These are phyloP conservation scores for Ascoidea tarda DNA, from an alignment of 805 yeast species.

Conservation along the genomic window DNA sequence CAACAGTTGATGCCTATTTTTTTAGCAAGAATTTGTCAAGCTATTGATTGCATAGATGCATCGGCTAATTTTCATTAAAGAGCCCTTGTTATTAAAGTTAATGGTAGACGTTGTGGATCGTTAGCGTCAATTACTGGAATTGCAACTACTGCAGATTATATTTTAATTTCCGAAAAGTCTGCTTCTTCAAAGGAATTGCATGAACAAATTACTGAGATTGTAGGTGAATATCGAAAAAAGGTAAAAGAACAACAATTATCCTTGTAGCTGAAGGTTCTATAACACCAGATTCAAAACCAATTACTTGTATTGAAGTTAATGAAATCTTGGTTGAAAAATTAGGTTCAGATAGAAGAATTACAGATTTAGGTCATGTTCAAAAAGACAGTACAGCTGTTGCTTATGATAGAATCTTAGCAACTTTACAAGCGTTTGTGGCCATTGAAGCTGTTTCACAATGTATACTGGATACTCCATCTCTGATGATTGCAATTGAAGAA, in stretches of 20 bases:
- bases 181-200: constrained; percentile 66
- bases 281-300: constrained; percentile 65
- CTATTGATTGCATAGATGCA: constrained; percentile 93
- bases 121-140: constrained; percentile 94
- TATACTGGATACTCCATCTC: constrained; percentile 87
- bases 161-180: constrained; percentile 91
- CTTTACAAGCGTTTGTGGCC: constrained; percentile 96
- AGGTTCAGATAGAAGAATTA: constrained; percentile 89
- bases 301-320: constrained; percentile 68
- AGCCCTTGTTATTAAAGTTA: constrained; percentile 95
- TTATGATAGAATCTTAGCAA: constrained; percentile 79
- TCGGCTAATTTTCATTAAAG: constrained; percentile 95
- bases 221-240: constrained; percentile 67
- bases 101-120: constrained; percentile 99
- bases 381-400: constrained; percentile 99
- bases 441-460: constrained; percentile 81
- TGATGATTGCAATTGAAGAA: constrained; percentile 82
- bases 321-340: constrained; percentile 60
- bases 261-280: constrained; percentile 98
- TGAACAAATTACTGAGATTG: constrained; percentile 62
- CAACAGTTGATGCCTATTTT: constrained; percentile 95
- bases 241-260: constrained; percentile 89
- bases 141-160: constrained; percentile 90
- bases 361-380: constrained; percentile 95
- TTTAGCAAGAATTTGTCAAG: constrained; percentile 81